Conservation (phyloP, 2,329 filamentous ascomycete species). For the Neofusicoccum umdonicola region DNA sequence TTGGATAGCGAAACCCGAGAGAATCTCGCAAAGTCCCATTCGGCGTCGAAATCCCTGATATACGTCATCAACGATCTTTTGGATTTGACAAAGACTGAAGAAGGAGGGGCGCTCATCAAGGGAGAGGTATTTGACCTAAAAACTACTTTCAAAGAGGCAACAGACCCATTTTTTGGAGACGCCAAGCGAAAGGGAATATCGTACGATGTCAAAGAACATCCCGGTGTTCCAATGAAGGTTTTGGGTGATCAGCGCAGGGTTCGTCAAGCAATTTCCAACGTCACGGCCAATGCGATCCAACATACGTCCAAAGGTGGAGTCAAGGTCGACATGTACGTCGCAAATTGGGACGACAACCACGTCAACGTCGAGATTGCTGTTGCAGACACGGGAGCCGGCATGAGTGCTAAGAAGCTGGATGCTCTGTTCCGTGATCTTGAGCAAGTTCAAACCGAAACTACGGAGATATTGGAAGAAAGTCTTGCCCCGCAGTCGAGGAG, state of each 20-base stretch:
- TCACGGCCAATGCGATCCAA: constrained; percentile 81
- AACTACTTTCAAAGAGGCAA: constrained; percentile 72
- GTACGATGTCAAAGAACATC: constrained; percentile 66
- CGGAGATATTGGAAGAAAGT: constrained; percentile 30
- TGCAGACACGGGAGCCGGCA: constrained; percentile 70
- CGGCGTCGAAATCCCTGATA: constrained; percentile 86
- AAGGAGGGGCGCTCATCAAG: constrained; percentile 74
- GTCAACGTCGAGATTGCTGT: constrained; percentile 71
- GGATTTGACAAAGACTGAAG: constrained; percentile 84
- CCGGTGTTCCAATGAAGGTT: constrained; percentile 67
- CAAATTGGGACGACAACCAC: constrained; percentile 51
- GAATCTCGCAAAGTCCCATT: constrained; percentile 79
- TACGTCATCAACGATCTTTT: constrained; percentile 92
- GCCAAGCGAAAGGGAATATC: constrained; percentile 71
- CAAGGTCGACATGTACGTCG: constrained; percentile 66
- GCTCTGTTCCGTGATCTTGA: constrained; percentile 60
- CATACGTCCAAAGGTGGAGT: constrained; percentile 69
- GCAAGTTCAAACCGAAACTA: constrained; percentile 60
- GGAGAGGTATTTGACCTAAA: constrained; percentile 75
- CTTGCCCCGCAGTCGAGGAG: constrained; percentile 32
- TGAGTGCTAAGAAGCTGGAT: constrained; percentile 57
- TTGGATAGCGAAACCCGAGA: constrained; percentile 81
- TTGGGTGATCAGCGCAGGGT: constrained; percentile 76
- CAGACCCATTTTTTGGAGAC: constrained; percentile 70
- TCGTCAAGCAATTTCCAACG: constrained; percentile 78